phyloP scores from a whole-genome alignment of 2,329 filamentous ascomycete species.

The Clonostachys byssicola region DNA sequence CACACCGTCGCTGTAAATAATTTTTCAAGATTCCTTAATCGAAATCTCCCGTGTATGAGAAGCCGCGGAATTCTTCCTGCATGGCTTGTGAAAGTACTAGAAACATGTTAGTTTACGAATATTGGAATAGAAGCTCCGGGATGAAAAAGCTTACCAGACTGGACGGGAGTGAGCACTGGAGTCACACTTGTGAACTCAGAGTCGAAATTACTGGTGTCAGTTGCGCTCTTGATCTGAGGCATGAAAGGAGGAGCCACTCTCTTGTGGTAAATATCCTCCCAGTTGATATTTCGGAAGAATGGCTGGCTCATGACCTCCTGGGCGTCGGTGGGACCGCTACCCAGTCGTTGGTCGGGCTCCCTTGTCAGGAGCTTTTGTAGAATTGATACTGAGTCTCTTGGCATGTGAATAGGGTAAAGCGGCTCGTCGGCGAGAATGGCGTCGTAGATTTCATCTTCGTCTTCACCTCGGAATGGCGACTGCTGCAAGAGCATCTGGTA shows the following conservation, averaged over 20 bases:
- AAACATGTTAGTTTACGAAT: conserved; percentile 15
- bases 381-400: conserved; percentile 93
- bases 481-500: conserved; percentile 99
- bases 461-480: conserved; percentile 96
- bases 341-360: conserved; percentile 88
- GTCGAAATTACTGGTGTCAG: conserved; percentile 99
- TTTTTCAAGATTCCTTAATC: conserved; percentile 41
- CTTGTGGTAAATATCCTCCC: conserved; percentile 99
- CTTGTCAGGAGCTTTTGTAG: conserved; percentile 94
- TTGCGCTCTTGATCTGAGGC: conserved; percentile 84
- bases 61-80: conserved; percentile 99
- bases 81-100: conserved; percentile 93
- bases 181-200: conserved; percentile 98
- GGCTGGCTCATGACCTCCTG: conserved; percentile 99
- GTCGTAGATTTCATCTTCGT: conserved; percentile 99
- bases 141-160: conserved; percentile 70
- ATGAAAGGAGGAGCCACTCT: conserved; percentile 83
- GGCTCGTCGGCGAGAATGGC: conserved; percentile 97
- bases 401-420: conserved; percentile 98
- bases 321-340: conserved; percentile 92
- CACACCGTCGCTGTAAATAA: no score
- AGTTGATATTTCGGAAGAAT: conserved; percentile 96
- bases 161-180: conserved; percentile 92
- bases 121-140: background rate
- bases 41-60: conserved; percentile 95